Evolutionary conservation across 129 eudicot genomes (phyloP).

Genomic region (Helichrysum umbraculigerum): DNA sequence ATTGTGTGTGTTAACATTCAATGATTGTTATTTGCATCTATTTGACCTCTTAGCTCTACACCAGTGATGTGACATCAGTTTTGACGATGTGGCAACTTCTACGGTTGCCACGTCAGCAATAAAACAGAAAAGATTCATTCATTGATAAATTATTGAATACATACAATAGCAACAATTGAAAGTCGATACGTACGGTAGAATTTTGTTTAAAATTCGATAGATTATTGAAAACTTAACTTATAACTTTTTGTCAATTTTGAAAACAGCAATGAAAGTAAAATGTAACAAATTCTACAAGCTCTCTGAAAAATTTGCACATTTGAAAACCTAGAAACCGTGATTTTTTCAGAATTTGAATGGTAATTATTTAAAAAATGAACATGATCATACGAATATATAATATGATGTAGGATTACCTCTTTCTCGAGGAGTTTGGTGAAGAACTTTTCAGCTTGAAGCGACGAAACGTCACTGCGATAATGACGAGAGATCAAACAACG

Average conservation of each 20-base stretch:
- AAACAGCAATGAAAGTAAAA: background rate
- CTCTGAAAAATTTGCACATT: no score
- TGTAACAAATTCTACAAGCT: background rate
- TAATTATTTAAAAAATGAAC: background rate
- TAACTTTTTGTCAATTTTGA: background rate
- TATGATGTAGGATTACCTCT: background rate
- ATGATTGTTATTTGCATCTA: no score
- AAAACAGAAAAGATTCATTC: background rate
- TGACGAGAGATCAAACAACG: background rate
- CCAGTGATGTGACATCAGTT: no score
- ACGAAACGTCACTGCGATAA: background rate
- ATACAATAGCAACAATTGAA: background rate
- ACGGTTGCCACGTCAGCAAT: background rate
- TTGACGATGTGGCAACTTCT: no score
- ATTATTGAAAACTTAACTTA: background rate
- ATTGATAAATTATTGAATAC: no score
- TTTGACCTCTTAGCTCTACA: background rate
- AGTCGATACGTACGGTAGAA: background rate
- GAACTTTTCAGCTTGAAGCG: background rate
- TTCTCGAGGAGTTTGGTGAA: constrained; percentile 7
- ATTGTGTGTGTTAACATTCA: background rate
- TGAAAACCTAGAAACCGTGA: background rate
- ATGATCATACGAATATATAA: background rate
- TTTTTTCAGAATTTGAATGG: background rate
- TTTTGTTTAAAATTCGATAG: no score